These are phyloP conservation scores for Biscogniauxia marginata DNA, from an alignment of 2,329 filamentous ascomycete species.

Conservation along the genomic window DNA sequence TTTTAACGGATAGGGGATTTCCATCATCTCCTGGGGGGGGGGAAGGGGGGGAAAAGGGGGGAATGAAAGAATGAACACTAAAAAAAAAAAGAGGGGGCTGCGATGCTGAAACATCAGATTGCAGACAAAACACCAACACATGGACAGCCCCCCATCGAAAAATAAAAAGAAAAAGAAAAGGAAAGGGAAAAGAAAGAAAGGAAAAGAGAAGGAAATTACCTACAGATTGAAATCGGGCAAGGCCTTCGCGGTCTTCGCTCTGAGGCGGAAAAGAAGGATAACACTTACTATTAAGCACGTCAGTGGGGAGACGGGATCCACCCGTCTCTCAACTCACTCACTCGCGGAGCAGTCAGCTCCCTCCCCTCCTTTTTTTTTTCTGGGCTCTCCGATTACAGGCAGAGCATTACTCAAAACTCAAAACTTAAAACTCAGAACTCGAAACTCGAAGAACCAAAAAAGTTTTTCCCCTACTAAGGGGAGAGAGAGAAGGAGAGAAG, in stretches of 20 bases:
- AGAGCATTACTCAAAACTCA: too few relatives aligned
- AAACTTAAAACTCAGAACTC: too few relatives aligned
- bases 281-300: background rate
- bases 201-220: background rate
- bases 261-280: background rate
- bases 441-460: too few relatives aligned
- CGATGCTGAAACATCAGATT: too few relatives aligned
- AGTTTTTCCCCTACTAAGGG: background rate
- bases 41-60: background rate
- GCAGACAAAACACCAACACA: background rate
- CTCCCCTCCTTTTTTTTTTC: background rate
- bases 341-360: background rate
- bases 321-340: background rate
- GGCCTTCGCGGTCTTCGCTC: background rate
- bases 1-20: conserved; percentile 1
- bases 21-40: background rate
- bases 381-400: background rate
- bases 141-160: background rate
- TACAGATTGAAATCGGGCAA: background rate
- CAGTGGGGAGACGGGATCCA: background rate
- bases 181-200: background rate
- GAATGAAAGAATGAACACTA: background rate
- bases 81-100: too few relatives aligned
- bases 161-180: background rate
- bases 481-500: background rate